Percentiles rank a stretch among this genome's conserved stretches.
These are phyloP conservation scores for Penicillium fimorum DNA, from an alignment of 495 filamentous ascomycete genomes.

Conservation along the genomic window DNA sequence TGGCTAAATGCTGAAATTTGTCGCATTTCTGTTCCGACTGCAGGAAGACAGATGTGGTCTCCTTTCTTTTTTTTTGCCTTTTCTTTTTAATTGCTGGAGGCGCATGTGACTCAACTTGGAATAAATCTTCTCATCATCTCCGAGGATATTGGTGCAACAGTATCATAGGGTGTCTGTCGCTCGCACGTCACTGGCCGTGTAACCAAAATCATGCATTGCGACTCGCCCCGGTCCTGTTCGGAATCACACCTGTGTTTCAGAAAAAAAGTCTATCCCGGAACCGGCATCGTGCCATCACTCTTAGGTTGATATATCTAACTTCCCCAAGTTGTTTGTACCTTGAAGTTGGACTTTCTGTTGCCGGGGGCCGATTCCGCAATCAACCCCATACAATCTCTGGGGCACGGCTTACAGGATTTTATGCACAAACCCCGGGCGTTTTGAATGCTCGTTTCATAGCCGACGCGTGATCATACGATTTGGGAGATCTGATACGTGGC, in stretches of 20 bases:
- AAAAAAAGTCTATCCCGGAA: neutral
- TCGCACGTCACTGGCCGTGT: slow-evolving; percentile 8
- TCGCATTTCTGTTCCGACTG: slow-evolving; percentile 5
- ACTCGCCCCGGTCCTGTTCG: neutral
- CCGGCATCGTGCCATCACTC: slow-evolving; percentile 1
- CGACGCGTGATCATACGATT: neutral
- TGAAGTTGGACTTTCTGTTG: neutral
- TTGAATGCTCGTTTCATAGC: neutral
- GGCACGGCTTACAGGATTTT: neutral
- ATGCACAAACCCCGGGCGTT: neutral
- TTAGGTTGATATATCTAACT: neutral
- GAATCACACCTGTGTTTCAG: slow-evolving; percentile 10
- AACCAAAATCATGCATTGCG: slow-evolving; percentile 8
- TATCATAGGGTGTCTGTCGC: neutral
- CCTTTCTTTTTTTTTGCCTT: neutral
- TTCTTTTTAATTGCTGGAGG: neutral
- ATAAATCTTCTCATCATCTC: neutral
- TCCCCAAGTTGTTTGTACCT: neutral
- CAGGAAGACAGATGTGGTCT: slow-evolving; percentile 4
- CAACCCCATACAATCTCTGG: neutral
- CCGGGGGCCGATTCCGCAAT: neutral
- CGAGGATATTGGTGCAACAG: slow-evolving; percentile 8
- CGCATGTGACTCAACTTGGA: slow-evolving; percentile 11
- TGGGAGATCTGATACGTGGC: neutral
- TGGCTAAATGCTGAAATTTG: neutral